Base-by-base conservation (phyloP, 2,329 filamentous ascomycete genomes). In the Fusarium guadeloupense region DNA sequence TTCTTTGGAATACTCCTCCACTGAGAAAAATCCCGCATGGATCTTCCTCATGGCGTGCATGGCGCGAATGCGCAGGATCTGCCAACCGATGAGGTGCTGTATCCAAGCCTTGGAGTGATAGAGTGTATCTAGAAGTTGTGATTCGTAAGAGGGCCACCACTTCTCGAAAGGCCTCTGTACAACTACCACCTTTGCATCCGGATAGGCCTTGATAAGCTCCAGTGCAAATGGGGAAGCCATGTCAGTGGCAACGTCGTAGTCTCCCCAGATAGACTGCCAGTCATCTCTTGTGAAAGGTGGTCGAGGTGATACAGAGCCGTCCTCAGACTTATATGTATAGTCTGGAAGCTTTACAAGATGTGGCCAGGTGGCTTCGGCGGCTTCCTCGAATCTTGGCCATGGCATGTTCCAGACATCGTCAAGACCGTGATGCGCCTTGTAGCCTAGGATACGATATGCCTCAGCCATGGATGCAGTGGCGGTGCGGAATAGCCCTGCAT, bases 341-440 rank as follows among this genome's bases (percentile, higher is more conserved):
- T 21, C 43, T 2, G 57, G 31, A 2, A 60, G 25, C 1, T 41
- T 5, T 1, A 9, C 12, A 6, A 60, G 50, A 12, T 45, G 57
- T 14, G 57, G 57, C 33, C 28, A 60, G 4, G 56, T 56, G 2
- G 49, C 55, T 17, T 60, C 57, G 0, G 55, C 57, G 5, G 57
- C 57, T 14, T 60, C 10, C 16, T 60, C 57, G 3, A 60, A 14
- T 2, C 28, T 16, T 0, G 0, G 1, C 57, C 57, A 60, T 0
- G 57, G 57, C 8, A 41, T 41, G 0, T 17, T 8, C 9, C 40
- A 49, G 1, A 60, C 14, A 2, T 55, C 26, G 0, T 49, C 34
- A 1, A 49, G 34, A 5, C 49, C 57, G 2, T 60, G 55, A 0
- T 60, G 57, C 2, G 57, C 17, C 1, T 45, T 50, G 21, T 34